A percentile compares a stretch with the other conserved stretches of the same genome.
phyloP scores from a whole-genome alignment of 2,329 filamentous ascomycete species.

The Microcyclosporella mali region DNA sequence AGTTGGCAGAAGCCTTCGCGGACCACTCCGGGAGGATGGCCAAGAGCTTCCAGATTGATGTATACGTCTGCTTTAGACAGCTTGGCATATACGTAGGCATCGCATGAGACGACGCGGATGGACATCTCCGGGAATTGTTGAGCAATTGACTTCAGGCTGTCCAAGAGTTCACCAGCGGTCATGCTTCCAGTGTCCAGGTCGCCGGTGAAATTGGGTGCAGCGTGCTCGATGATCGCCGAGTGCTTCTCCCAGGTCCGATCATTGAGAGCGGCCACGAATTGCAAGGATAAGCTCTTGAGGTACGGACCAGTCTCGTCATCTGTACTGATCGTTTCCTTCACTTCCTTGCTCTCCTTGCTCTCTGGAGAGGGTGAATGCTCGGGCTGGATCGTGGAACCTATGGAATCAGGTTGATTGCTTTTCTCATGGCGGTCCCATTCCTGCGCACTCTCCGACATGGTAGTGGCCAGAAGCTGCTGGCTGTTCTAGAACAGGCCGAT shows the following conservation, averaged over 20 bases:
- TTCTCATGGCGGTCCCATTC: too few species aligned
- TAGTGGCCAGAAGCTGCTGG: too few species aligned
- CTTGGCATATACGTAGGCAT: background rate
- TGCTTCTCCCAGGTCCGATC: background rate
- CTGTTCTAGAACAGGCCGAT: too few species aligned
- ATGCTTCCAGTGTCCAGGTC: background rate
- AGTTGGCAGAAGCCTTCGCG: background rate
- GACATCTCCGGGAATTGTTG: background rate
- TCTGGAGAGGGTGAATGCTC: too few species aligned
- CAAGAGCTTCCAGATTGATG: background rate
- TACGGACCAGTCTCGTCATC: background rate
- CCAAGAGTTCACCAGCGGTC: background rate
- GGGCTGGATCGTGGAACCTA: too few species aligned
- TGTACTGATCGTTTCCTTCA: too few species aligned
- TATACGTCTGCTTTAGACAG: background rate
- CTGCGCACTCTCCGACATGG: too few species aligned
- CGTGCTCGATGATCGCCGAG: background rate
- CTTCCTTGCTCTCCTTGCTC: too few species aligned
- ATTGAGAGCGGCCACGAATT: background rate
- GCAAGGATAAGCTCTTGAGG: background rate
- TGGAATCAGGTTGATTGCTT: too few species aligned
- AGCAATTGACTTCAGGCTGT: background rate
- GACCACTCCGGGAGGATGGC: background rate
- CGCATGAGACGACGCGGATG: background rate
- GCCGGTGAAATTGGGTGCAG: background rate